Conservation (phyloP, 1,139 yeast genomes). For the Taiozyma sp. region DNA sequence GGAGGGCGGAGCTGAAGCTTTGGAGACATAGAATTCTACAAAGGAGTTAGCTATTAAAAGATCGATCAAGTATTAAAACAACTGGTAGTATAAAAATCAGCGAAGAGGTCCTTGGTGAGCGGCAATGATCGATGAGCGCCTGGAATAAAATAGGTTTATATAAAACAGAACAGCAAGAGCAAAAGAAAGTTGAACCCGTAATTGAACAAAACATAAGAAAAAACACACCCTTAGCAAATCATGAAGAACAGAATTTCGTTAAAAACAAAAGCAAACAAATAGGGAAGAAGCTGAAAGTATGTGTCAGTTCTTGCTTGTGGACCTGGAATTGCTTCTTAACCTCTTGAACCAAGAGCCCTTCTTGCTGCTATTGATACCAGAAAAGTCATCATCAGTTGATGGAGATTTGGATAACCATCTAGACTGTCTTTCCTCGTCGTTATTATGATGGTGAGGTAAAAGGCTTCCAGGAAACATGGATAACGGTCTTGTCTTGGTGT, state of each 20-base stretch:
- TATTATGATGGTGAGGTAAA: background rate
- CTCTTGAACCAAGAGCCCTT: conserved; percentile 32
- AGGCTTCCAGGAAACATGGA: conserved; percentile 21
- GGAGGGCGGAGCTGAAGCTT: background rate
- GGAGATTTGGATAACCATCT: conserved; percentile 12
- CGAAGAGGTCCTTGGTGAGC: background rate
- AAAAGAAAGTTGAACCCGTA: background rate
- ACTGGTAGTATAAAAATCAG: background rate
- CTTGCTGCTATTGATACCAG: conserved; percentile 4
- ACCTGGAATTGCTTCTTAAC: conserved; percentile 30
- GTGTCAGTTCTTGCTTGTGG: background rate
- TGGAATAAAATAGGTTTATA: background rate
- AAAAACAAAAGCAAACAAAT: background rate
- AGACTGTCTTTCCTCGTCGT: conserved; percentile 15
- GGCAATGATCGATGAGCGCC: background rate
- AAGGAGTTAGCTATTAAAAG: background rate
- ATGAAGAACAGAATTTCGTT: background rate
- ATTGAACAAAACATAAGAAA: background rate
- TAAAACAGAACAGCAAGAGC: background rate
- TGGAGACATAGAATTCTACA: background rate
- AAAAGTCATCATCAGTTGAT: conserved; percentile 8
- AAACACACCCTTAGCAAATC: background rate
- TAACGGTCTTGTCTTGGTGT: conserved; percentile 13
- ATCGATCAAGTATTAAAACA: background rate
- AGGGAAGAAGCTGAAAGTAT: background rate